Evolutionary conservation across 2,329 filamentous ascomycete species (phyloP).

Genomic region (Verticillium alfalfae): DNA sequence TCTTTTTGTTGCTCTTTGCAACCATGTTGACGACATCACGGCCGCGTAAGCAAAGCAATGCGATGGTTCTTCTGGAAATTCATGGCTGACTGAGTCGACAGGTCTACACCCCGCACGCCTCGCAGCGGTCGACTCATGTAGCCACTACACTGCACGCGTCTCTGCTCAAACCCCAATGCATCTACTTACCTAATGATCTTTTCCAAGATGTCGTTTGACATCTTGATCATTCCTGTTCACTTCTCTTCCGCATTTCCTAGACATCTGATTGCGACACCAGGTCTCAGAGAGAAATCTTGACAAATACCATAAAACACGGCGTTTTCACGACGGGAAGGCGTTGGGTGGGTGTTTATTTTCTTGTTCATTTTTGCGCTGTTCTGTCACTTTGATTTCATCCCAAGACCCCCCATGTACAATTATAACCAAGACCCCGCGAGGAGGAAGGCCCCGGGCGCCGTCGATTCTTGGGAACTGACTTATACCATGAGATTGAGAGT

Average conservation of each 20-base stretch:
- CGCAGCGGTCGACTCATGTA: conserved; percentile 33
- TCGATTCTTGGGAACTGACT: background rate
- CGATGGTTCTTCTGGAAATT: background rate
- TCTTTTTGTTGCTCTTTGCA: conserved; percentile 86
- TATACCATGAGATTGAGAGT: background rate
- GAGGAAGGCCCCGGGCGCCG: background rate
- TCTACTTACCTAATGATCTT: conserved; percentile 17
- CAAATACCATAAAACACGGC: conserved; percentile 9
- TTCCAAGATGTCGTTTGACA: background rate
- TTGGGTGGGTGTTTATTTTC: background rate
- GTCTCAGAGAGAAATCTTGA: background rate
- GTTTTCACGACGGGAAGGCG: conserved; percentile 1
- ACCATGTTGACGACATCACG: conserved; percentile 73
- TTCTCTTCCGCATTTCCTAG: background rate
- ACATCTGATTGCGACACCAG: background rate
- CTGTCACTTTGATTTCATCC: conserved; percentile 5
- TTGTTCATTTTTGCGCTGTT: conserved; percentile 4
- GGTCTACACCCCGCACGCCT: conserved; percentile 27
- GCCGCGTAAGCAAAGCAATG: conserved; percentile 43
- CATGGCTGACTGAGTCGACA: conserved; percentile 12
- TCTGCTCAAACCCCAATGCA: background rate
- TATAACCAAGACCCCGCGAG: conserved; percentile 18
- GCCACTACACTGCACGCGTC: background rate
- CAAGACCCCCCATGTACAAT: conserved; percentile 23
- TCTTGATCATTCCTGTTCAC: background rate